These are phyloP conservation scores for Candida ovalis DNA, from an alignment of 805 yeast genomes.

Conservation along the genomic window DNA sequence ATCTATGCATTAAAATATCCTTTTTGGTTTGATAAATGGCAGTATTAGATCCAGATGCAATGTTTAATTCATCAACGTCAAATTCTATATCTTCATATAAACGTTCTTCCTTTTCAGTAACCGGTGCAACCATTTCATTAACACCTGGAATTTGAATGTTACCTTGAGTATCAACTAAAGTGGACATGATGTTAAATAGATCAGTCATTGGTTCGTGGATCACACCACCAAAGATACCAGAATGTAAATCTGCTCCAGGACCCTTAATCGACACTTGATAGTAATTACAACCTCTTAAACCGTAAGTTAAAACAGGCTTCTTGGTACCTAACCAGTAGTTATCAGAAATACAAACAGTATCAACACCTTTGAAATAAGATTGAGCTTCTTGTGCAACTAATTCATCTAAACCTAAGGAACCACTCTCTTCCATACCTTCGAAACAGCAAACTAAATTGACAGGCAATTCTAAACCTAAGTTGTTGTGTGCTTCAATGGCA, in stretches of 20 bases:
- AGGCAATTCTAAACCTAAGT: conserved; percentile 82
- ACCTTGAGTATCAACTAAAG: conserved; percentile 79
- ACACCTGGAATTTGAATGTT: conserved; percentile 85
- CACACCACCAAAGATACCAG: conserved; percentile 96
- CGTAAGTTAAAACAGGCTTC: conserved; percentile 96
- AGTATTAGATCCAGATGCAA: conserved; percentile 85
- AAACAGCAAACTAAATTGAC: conserved; percentile 90
- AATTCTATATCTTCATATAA: conserved; percentile 86
- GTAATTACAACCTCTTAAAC: conserved; percentile 94
- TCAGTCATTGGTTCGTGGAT: conserved; percentile 98
- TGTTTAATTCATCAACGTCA: conserved; percentile 76
- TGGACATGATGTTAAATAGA: conserved; percentile 69
- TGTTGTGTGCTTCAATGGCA: conserved; percentile 84
- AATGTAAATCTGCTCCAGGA: conserved; percentile 95
- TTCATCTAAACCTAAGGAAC: conserved; percentile 86
- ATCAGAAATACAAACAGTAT: conserved; percentile 93
- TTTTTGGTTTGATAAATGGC: conserved; percentile 73
- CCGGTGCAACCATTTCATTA: conserved; percentile 90
- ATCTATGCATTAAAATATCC: conserved; percentile 92
- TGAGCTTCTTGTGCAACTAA: conserved; percentile 77
- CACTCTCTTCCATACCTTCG: conserved; percentile 99
- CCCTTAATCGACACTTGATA: conserved; percentile 81
- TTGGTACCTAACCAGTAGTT: conserved; percentile 98
- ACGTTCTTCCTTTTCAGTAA: conserved; percentile 73
- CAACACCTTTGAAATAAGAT: conserved; percentile 79